phyloP scores from a whole-genome alignment of 1,139 yeast genomes.

The Nakaseomyces nivariensis region DNA sequence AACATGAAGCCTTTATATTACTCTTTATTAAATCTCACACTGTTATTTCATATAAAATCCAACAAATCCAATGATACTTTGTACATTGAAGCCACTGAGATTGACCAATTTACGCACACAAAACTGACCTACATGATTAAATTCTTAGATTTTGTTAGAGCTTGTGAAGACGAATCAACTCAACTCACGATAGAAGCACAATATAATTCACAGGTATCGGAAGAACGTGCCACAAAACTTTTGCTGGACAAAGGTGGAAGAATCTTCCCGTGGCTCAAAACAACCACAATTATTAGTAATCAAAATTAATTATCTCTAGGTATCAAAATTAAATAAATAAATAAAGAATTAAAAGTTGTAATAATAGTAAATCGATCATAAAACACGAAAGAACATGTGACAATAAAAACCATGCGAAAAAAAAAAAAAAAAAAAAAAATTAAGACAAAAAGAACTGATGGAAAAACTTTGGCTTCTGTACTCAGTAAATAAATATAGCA shows the following conservation, averaged over 20 bases:
- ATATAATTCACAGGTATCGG: neutral
- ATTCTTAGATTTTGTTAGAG: neutral
- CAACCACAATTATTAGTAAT: neutral
- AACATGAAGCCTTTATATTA: neutral
- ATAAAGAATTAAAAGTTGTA: neutral
- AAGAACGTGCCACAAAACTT: neutral
- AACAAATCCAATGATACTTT: neutral
- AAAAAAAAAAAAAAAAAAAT: no score
- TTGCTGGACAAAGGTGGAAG: neutral
- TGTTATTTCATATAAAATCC: neutral
- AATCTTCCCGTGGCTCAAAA: slow-evolving; percentile 2
- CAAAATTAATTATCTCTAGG: neutral
- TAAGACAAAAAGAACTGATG: no score
- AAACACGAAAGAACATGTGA: no score
- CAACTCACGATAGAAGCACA: neutral
- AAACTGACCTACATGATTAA: neutral
- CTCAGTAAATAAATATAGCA: no score
- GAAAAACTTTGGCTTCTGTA: no score
- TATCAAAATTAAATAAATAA: neutral
- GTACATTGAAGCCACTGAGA: neutral
- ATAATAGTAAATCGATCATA: no score
- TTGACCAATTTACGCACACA: neutral
- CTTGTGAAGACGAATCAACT: neutral
- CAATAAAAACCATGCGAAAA: no score
- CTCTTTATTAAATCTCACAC: neutral